Conservation (phyloP, 495 filamentous ascomycete genomes). For the Lasiosphaeria hispida region DNA sequence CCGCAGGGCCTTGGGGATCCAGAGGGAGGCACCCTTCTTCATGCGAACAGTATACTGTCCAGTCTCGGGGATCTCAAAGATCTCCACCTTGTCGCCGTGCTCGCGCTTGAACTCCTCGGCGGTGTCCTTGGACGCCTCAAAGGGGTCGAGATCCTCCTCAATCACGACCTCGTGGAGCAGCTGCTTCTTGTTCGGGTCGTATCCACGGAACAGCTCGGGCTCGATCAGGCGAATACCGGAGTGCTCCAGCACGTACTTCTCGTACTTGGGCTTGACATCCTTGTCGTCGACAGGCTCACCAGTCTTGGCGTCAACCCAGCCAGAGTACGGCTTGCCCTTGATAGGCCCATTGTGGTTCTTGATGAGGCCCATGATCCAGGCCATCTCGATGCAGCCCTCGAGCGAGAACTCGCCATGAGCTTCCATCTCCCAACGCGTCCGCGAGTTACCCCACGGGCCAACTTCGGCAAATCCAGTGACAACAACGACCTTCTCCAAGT, state of each 20-base stretch:
- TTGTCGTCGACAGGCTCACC: constrained; percentile 97
- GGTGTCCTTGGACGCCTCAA: constrained; percentile 95
- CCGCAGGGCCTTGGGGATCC: constrained; percentile 93
- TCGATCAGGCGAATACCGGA: constrained; percentile 97
- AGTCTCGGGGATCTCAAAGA: constrained; percentile 91
- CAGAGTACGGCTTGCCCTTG: constrained; percentile 94
- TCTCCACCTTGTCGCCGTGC: constrained; percentile 95
- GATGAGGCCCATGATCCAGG: constrained; percentile 99
- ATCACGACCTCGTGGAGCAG: constrained; percentile 96
- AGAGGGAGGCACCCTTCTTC: constrained; percentile 88
- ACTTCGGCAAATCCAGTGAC: constrained; percentile 96
- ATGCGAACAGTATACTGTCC: constrained; percentile 92
- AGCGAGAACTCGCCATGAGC: constrained; percentile 94
- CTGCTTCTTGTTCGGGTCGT: constrained; percentile 98
- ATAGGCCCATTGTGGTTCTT: constrained; percentile 98
- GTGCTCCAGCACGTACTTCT: constrained; percentile 94
- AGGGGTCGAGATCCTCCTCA: constrained; percentile 92
- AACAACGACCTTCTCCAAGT: constrained; percentile 95
- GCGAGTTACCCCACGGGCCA: constrained; percentile 96
- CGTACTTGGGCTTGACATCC: constrained; percentile 94
- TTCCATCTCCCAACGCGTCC: constrained; percentile 99
- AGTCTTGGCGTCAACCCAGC: constrained; percentile 94
- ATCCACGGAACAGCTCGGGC: constrained; percentile 93
- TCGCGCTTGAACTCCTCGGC: constrained; percentile 96
- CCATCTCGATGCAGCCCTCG: constrained; percentile 98